phyloP scores from a whole-genome alignment of 2,329 filamentous ascomycete species.

The Aureobasidium leucospermi region DNA sequence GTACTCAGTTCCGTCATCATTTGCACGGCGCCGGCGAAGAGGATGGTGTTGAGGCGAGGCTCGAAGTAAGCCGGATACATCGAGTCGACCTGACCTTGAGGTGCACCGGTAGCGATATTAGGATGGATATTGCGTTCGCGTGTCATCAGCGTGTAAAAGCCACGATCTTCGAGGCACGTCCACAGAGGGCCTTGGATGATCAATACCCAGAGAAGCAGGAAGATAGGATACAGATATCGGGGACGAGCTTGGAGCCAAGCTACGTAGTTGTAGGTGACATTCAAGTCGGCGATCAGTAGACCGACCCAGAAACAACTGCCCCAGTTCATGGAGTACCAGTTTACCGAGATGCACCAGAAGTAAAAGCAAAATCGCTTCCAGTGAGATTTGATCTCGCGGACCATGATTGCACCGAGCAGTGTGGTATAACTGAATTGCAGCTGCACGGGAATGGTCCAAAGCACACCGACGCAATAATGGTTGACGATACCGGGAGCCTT shows the following conservation, averaged over 20 bases:
- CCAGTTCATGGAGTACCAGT: conserved; percentile 43
- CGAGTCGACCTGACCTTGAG: conserved; percentile 28
- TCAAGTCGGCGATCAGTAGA: conserved; percentile 39
- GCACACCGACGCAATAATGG: conserved; percentile 43
- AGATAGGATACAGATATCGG: conserved; percentile 31
- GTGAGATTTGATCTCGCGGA: conserved; percentile 38
- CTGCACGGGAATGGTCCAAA: conserved; percentile 45
- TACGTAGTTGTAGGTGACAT: conserved; percentile 40
- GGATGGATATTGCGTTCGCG: conserved; percentile 39
- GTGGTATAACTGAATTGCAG: conserved; percentile 41
- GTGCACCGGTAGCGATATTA: conserved; percentile 31
- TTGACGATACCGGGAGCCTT: conserved; percentile 40
- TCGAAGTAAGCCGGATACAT: conserved; percentile 38
- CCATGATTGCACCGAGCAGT: conserved; percentile 35
- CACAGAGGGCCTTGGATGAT: conserved; percentile 23
- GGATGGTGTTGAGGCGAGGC: conserved; percentile 37
- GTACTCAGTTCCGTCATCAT: conserved; percentile 29
- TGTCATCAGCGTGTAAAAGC: conserved; percentile 31
- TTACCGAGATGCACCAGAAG: conserved; percentile 34
- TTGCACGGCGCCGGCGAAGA: conserved; percentile 33
- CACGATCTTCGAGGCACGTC: conserved; percentile 32
- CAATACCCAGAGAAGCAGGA: conserved; percentile 22
- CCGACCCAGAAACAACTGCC: conserved; percentile 40
- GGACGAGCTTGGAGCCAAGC: conserved; percentile 31
- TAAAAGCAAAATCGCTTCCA: conserved; percentile 43